Conservation (phyloP, 2,329 filamentous ascomycete genomes). For the Apiospora koreana region DNA sequence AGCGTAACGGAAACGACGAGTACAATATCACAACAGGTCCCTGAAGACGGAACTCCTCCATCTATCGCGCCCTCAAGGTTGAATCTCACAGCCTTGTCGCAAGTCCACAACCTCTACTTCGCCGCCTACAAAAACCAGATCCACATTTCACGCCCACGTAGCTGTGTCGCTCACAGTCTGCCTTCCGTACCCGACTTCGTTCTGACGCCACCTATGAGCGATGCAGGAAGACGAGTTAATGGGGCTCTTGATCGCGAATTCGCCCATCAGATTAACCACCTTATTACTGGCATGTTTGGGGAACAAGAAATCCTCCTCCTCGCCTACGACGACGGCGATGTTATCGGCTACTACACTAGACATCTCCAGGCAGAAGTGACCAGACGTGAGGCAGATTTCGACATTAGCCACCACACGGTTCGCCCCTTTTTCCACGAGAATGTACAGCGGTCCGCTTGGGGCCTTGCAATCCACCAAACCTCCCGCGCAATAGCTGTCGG, state of each 20-base stretch:
- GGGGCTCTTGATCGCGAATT: conserved; percentile 54
- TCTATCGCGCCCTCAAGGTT: conserved; percentile 44
- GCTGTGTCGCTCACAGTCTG: conserved; percentile 48
- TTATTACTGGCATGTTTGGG: conserved; percentile 70
- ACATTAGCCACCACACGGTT: neutral
- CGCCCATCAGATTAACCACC: conserved; percentile 68
- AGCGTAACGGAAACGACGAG: conserved; percentile 10
- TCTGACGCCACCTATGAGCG: conserved; percentile 45
- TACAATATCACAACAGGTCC: neutral
- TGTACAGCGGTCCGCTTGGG: conserved; percentile 83
- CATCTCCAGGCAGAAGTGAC: conserved; percentile 38
- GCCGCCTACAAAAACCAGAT: conserved; percentile 58
- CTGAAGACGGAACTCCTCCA: conserved; percentile 19
- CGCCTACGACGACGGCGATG: conserved; percentile 74
- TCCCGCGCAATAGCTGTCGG: conserved; percentile 87
- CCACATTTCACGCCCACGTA: conserved; percentile 55
- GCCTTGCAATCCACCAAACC: conserved; percentile 75
- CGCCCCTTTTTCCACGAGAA: conserved; percentile 70
- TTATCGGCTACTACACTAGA: conserved; percentile 68
- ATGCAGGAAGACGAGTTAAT: conserved; percentile 39
- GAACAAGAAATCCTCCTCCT: conserved; percentile 68
- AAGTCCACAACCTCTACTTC: conserved; percentile 63
- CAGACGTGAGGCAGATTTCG: conserved; percentile 18
- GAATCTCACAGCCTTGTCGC: conserved; percentile 60
- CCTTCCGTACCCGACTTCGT: conserved; percentile 50